Conservation (phyloP, 495 filamentous ascomycete species). For the Penicillium chermesinum region DNA sequence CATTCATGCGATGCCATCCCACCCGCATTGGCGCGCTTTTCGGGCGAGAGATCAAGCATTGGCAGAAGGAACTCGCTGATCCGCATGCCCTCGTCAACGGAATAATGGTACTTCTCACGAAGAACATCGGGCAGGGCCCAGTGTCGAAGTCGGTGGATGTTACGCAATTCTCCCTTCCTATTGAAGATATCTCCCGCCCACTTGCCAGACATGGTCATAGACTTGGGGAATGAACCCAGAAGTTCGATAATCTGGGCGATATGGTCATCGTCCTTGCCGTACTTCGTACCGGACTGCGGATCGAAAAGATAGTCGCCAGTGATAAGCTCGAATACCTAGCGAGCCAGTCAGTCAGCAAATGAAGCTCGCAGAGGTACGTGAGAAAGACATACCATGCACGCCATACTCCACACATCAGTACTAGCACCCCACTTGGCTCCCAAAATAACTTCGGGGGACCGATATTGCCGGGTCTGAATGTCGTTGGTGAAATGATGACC, state of each 20-base stretch:
- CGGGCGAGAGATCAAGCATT: constrained; percentile 86
- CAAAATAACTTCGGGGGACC: constrained; percentile 94
- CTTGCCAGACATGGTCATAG: constrained; percentile 83
- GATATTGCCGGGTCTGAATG: constrained; percentile 96
- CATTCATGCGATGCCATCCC: constrained; percentile 85
- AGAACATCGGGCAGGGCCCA: constrained; percentile 95
- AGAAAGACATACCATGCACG: constrained; percentile 73
- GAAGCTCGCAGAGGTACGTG: neutral
- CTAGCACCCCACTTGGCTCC: constrained; percentile 98
- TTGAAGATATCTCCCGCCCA: constrained; percentile 99
- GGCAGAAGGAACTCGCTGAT: constrained; percentile 84
- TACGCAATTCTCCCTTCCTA: constrained; percentile 92
- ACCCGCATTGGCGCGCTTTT: constrained; percentile 87
- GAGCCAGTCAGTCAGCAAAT: constrained; percentile 5
- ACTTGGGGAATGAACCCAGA: constrained; percentile 87
- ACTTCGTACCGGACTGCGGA: constrained; percentile 97
- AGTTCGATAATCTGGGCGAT: constrained; percentile 99
- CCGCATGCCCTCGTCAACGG: constrained; percentile 64
- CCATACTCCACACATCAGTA: constrained; percentile 99
- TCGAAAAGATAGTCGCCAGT: constrained; percentile 99
- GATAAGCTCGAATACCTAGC: constrained; percentile 91
- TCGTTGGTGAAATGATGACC: constrained; percentile 99
- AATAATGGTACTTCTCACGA: constrained; percentile 94
- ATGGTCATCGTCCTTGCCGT: constrained; percentile 99
- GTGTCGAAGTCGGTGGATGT: constrained; percentile 94